Evolutionary conservation across 2,329 filamentous ascomycete species (phyloP).

Genomic region (Colletotrichum karsti): DNA sequence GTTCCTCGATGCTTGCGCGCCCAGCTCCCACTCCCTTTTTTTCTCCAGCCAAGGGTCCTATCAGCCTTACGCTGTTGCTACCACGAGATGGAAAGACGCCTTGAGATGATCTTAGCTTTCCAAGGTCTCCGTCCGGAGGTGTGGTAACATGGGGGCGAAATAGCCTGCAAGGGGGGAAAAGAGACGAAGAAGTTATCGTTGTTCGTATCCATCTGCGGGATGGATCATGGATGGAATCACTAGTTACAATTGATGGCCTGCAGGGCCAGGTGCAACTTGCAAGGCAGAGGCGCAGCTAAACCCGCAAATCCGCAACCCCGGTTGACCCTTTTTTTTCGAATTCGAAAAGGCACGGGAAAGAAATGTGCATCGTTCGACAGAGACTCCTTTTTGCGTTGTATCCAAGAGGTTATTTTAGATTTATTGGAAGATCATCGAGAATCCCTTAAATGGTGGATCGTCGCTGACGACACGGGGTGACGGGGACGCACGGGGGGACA

Average conservation of each 20-base stretch:
- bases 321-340: not conserved
- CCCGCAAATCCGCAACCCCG: not conserved
- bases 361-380: slow-evolving; percentile 19
- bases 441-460: slow-evolving; percentile 17
- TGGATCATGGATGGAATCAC: not conserved
- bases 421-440: slow-evolving; percentile 27
- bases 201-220: slow-evolving; percentile 4
- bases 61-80: slow-evolving; percentile 26
- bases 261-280: not conserved
- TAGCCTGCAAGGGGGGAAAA: not conserved
- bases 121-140: slow-evolving; percentile 9
- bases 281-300: not conserved
- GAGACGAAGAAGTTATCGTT: not conserved
- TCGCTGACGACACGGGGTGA: slow-evolving; percentile 23
- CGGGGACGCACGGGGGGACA: not conserved
- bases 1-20: not conserved
- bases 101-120: slow-evolving; percentile 13
- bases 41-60: slow-evolving; percentile 3
- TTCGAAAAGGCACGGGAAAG: not conserved
- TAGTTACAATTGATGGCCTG: not conserved
- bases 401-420: slow-evolving; percentile 26
- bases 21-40: not conserved
- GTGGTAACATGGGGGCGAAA: slow-evolving; percentile 19
- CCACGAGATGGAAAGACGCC: slow-evolving; percentile 8
- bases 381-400: not conserved